Evolutionary conservation across 225 moss, liverwort and hornwort genomes (phyloP), one percentile per base, ranked within the genome.

Genomic region (Pseudisothecium myosuroides): DNA sequence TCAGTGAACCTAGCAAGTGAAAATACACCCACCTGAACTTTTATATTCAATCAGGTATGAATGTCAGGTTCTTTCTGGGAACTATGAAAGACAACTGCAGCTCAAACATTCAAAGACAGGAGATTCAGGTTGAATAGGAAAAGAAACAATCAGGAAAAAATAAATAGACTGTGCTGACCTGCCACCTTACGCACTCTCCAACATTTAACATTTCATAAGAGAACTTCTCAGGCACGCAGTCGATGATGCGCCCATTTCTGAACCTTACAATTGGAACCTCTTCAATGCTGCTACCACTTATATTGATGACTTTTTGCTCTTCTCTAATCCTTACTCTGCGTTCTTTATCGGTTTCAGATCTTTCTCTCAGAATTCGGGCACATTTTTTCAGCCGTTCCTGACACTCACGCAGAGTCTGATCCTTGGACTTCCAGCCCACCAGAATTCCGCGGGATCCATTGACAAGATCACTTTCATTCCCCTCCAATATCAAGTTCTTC

Each of bases 361-460:
- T 17, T 58, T 47, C 65, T 58, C 75, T 55, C 63, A 61, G n/a
- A 85, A 82, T 85, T 54, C 31, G 75, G 32, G 20, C 41, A 73
- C 58, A 84, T 39, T 76, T 10, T 59, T 36, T 23, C 63, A 84
- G 81, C 32, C 29, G 87, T 49, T 39, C 56, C 9, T 23, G 52
- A 64, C 88, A 85, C 49, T 95, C 92, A 77, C 47, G 54, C 47
- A 95, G 82, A 75, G 84, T 82, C 83, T 93, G 61, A 84, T 91
- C 90, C 85, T 72, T 92, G 47, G 86, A 6, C 73, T 92, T 96
- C 97, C 96, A 97, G 72, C 95, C 96, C 65, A 96, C 93, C 75
- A 97, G 71, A 41, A 97, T 91, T 69, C 96, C 97, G 76, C 97
- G 96, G 60, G 97, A 97, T 43, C 97, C 96, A 92, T 97, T 97